A percentile compares a stretch with the other conserved stretches of the same genome.
Evolutionary conservation across 495 filamentous ascomycete species (phyloP).

Genomic region (Penicillium goetzii): DNA sequence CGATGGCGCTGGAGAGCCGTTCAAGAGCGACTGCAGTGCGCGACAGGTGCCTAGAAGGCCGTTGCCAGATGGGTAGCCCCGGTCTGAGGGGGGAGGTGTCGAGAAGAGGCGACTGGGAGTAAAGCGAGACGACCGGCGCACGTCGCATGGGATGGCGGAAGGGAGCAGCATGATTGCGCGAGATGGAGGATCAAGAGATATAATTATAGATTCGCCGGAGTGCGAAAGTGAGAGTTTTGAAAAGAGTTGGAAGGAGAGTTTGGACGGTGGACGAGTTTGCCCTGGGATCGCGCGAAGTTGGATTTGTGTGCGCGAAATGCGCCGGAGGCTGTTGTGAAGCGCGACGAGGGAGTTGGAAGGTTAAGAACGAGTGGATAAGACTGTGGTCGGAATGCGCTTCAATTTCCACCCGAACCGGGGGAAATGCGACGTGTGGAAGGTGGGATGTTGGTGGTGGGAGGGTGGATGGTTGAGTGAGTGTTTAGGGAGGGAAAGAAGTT

Average conservation of each 20-base stretch:
- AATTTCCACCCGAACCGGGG: slow-evolving; percentile 31
- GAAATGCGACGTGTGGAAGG: slow-evolving; percentile 2
- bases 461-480: slow-evolving; percentile 24
- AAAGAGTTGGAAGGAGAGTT: slow-evolving; percentile 15
- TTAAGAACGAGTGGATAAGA: slow-evolving; percentile 27
- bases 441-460: slow-evolving; percentile 9
- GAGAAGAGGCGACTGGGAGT: slow-evolving; percentile 65
- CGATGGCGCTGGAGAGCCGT: slow-evolving; percentile 44
- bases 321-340: slow-evolving; percentile 42
- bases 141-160: slow-evolving; percentile 71
- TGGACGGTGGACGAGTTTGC: slow-evolving; percentile 9
- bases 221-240: slow-evolving; percentile 11
- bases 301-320: slow-evolving; percentile 36
- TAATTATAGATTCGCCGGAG: not conserved
- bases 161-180: slow-evolving; percentile 65
- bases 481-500: slow-evolving; percentile 21
- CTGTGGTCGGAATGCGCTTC: slow-evolving; percentile 34
- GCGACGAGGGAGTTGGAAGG: slow-evolving; percentile 25
- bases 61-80: slow-evolving; percentile 53
- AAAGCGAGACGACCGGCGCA: slow-evolving; percentile 56
- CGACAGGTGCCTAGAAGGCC: slow-evolving; percentile 71
- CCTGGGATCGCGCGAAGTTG: slow-evolving; percentile 14
- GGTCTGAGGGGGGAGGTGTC: slow-evolving; percentile 62
- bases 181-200: not conserved
- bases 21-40: slow-evolving; percentile 69